Base-by-base conservation (phyloP, 2,329 filamentous ascomycete genomes). In the Fusarium albidum region DNA sequence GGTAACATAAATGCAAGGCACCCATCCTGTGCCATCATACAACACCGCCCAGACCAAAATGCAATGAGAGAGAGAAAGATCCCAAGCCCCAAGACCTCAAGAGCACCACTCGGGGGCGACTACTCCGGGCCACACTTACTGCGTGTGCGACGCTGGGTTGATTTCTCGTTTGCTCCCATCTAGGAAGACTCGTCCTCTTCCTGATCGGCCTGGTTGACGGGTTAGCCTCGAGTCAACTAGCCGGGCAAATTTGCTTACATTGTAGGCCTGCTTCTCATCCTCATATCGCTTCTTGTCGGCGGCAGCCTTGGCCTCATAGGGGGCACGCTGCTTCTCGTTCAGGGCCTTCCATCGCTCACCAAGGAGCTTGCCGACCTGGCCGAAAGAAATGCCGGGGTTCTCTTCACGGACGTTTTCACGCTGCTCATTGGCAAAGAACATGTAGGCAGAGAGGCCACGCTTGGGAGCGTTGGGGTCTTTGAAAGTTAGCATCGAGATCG, bases 391-490 rank as follows among this genome's bases (percentile, higher is more conserved):
- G 69, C 93, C 94, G 32, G 94, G 94, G 85, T 98, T 98, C 79
- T 98, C 94, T 75, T 96, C 92, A 69, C 95, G 92, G 68, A 99
- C 95, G 77, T 95, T 96, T 75, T 98, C 94, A 69, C 95, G 93
- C 81, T 97, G 92, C 80, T 98, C 95, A 74, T 98, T 98, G 86
- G 95, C 95, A 77, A 98, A 99, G 89, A 98, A 98, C 95, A 99
- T 99, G 87, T 99, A 99, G 63, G 95, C 95, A 47, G 95, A 98
- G 43, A 99, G 91, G 82, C 94, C 95, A 79, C 95, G 92, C 92
- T 98, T 99, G 76, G 95, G 95, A 57, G 93, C 94, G 80, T 97
- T 97, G 78, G 92, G 92, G 79, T 97, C 93, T 96, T 69, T 9
- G 13, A 10, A 10, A 26, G 28, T 62, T 35, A 62, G 51, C 31